A percentile compares a stretch with the other conserved stretches of the same genome.
Conservation (phyloP, 2,329 filamentous ascomycete species). For the Colletotrichum sp. region DNA sequence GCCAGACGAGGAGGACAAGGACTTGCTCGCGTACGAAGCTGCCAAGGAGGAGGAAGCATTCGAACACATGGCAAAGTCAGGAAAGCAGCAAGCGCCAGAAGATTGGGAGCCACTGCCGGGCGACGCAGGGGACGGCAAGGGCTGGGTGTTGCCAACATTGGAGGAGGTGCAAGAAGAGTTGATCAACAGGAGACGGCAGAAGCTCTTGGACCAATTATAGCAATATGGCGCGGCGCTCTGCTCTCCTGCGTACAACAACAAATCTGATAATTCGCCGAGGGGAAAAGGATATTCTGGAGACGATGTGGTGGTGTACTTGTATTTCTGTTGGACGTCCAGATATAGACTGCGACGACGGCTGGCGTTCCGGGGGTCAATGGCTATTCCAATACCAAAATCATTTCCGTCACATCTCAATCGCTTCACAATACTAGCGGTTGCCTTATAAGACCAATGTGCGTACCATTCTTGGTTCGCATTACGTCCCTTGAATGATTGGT, state of each 20-base stretch:
- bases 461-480: not conserved
- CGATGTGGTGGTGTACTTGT: constrained; percentile 1
- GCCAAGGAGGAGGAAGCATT: constrained; percentile 83
- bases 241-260: not conserved
- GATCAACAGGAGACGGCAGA: constrained; percentile 82
- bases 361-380: constrained; percentile 9
- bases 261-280: not conserved
- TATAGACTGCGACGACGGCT: constrained; percentile 6
- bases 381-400: constrained; percentile 17
- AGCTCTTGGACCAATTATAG: constrained; percentile 80
- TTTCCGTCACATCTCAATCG: not conserved
- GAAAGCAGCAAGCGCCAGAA: constrained; percentile 61
- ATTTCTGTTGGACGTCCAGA: constrained; percentile 6
- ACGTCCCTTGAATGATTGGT: not conserved
- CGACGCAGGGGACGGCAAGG: constrained; percentile 80
- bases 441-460: not conserved
- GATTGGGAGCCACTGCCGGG: constrained; percentile 89
- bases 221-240: not conserved
- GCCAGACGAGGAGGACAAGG: constrained; percentile 87
- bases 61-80: constrained; percentile 68
- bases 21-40: constrained; percentile 79
- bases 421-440: not conserved
- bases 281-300: not conserved
- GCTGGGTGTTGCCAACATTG: constrained; percentile 83
- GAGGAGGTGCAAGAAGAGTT: constrained; percentile 96